phyloP scores from a whole-genome alignment of 192 early-diverging fungal genomes.

The Borealophlyctis nickersoniae region DNA sequence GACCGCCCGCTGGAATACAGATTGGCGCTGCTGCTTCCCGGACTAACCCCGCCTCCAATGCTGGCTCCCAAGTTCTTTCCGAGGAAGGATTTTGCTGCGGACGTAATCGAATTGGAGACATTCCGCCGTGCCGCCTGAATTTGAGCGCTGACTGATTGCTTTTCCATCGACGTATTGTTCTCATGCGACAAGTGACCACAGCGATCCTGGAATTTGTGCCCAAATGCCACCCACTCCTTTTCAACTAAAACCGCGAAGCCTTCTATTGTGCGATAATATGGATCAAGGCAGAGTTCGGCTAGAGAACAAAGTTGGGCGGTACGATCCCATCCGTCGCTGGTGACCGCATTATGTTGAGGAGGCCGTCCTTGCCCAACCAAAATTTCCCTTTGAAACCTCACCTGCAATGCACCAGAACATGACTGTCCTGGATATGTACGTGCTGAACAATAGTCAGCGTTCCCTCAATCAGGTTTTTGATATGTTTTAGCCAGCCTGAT shows the following conservation, averaged over 20 bases:
- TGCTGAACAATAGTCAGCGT: conserved; percentile 73
- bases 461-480: conserved; percentile 77
- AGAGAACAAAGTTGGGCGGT: conserved; percentile 91
- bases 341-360: not conserved
- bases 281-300: conserved; percentile 88
- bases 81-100: conserved; percentile 36
- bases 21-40: not conserved
- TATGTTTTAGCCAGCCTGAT: conserved; percentile 87
- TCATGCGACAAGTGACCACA: conserved; percentile 85
- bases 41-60: not conserved
- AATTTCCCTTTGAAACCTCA: conserved; percentile 1
- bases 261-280: conserved; percentile 90
- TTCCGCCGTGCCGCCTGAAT: conserved; percentile 42
- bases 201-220: conserved; percentile 91
- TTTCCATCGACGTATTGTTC: conserved; percentile 55
- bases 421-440: conserved; percentile 70
- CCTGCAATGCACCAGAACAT: conserved; percentile 93
- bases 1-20: not conserved
- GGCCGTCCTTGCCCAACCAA: not conserved
- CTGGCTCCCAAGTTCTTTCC: conserved; percentile 19
- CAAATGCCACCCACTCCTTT: conserved; percentile 98
- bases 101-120: conserved; percentile 36
- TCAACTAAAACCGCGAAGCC: conserved; percentile 90
- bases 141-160: conserved; percentile 30
- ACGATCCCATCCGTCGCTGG: conserved; percentile 97